These are phyloP conservation scores for Neopestalotiopsis sp. DNA, from an alignment of 2,329 filamentous ascomycete genomes.

Conservation along the genomic window DNA sequence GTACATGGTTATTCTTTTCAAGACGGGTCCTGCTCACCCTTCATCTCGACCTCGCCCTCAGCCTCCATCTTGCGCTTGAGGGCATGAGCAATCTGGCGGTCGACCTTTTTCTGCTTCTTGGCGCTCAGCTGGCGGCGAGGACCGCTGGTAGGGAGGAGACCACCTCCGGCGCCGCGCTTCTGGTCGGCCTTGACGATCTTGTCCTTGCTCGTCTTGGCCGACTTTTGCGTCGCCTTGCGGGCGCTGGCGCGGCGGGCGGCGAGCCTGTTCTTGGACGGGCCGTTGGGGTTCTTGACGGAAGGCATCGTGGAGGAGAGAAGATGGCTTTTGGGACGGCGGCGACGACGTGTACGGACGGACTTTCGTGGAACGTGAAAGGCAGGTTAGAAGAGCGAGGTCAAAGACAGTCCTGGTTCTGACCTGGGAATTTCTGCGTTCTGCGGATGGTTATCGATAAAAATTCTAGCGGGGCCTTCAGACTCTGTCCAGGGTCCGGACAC, in stretches of 20 bases:
- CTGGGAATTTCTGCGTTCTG: constrained; percentile 20
- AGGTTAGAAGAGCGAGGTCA: neutral
- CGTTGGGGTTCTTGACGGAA: constrained; percentile 65
- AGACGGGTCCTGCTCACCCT: constrained; percentile 27
- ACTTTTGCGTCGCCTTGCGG: constrained; percentile 50
- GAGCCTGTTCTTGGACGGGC: constrained; percentile 58
- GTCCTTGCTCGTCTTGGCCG: constrained; percentile 35
- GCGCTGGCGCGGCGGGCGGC: constrained; percentile 51
- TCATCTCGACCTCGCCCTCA: constrained; percentile 40
- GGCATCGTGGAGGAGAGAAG: constrained; percentile 45
- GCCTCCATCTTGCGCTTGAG: constrained; percentile 43
- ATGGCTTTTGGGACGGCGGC: too few species aligned
- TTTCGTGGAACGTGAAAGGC: neutral
- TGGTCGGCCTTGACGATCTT: constrained; percentile 35
- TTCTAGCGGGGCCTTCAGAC: constrained; percentile 15
- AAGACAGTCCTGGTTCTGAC: neutral
- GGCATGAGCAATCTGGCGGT: constrained; percentile 58
- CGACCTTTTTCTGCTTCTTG: constrained; percentile 63
- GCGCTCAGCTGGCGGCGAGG: constrained; percentile 55
- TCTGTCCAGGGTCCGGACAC: neutral
- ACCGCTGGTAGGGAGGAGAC: constrained; percentile 61
- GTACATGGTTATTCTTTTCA: too few species aligned
- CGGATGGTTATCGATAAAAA: constrained; percentile 14
- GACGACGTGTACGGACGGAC: neutral
- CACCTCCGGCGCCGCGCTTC: constrained; percentile 56